Base-by-base conservation (phyloP, 805 yeast species). In the Saturnispora saitoi region DNA sequence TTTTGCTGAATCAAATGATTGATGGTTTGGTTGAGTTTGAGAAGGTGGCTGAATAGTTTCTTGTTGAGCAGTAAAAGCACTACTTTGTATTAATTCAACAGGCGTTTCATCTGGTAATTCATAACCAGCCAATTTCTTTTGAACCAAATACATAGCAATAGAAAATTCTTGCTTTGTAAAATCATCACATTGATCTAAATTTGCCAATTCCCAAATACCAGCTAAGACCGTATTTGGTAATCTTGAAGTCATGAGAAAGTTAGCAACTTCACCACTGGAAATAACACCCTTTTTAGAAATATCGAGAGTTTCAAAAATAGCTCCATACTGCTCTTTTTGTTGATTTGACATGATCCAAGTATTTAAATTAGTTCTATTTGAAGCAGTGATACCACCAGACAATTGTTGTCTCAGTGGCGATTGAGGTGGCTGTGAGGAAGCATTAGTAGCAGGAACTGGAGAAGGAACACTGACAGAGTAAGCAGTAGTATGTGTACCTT, bases 161-260 rank as follows among this genome's bases (percentile, higher is more conserved):
- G 95, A 81, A 64, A 93, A 93, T 64, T 93, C 99, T 54, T 78
- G 72, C 58, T 76, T 79, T 43, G 86, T 75, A 60, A 93, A 88
- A 38, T 75, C 75, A 24, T 96, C 97, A 40, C 86, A 79, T 64
- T 88, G 88, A 56, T 86, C 84, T 53, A 88, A 75, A 63, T 93
- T 97, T 9, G 98, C 80, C 56, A 93, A 72, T 66, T 93, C 99
- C 99, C 99, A 93, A 39, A 91, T 81, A 22, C 79, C 69, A 1
- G 98, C 99, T 53, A 93, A 74, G 19, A 79, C 81, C 45, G 86
- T 90, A 59, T 90, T 96, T 45, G 81, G 76, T 51, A 93, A 76
- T 53, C 86, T 85, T 3, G 98, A 91, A 9, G 93, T 84, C 73
- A 87, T 81, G 57, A 93, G 77, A 62, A 90, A 88, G 7, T 84